phyloP scores from a whole-genome alignment of 352 stramenopile genomes.

The Phytophthora aleatoria region DNA sequence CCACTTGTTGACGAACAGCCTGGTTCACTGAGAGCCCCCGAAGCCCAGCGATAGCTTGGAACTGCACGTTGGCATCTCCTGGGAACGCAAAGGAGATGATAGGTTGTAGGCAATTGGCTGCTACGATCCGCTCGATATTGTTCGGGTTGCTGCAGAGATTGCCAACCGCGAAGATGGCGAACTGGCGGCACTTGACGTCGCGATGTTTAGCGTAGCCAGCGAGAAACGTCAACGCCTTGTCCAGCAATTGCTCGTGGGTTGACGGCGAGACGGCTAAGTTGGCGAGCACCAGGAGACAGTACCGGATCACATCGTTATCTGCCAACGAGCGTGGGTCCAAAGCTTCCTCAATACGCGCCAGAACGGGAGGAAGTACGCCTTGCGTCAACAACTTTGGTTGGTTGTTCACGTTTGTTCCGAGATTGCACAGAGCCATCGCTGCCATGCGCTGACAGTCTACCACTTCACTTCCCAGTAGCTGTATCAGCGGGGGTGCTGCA shows the following conservation, averaged over 20 bases:
- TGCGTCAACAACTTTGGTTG: slow-evolving; percentile 90
- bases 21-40: slow-evolving; percentile 93
- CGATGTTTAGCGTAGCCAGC: slow-evolving; percentile 93
- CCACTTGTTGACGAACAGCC: slow-evolving; percentile 88
- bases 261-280: slow-evolving; percentile 91
- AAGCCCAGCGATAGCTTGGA: slow-evolving; percentile 95
- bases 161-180: slow-evolving; percentile 94
- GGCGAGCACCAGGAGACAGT: slow-evolving; percentile 93
- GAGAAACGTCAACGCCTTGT: slow-evolving; percentile 84
- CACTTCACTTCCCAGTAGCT: slow-evolving; percentile 89
- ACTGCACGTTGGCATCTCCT: slow-evolving; percentile 94
- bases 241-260: slow-evolving; percentile 87
- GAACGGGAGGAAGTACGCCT: slow-evolving; percentile 89
- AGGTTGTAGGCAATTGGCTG: slow-evolving; percentile 88
- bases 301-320: slow-evolving; percentile 95
- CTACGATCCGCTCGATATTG: slow-evolving; percentile 91
- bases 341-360: slow-evolving; percentile 88
- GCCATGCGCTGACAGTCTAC: slow-evolving; percentile 95
- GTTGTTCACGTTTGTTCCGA: slow-evolving; percentile 95
- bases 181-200: slow-evolving; percentile 96
- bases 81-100: slow-evolving; percentile 96
- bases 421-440: slow-evolving; percentile 95
- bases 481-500: slow-evolving; percentile 83
- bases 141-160: slow-evolving; percentile 94
- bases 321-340: slow-evolving; percentile 92